Base-by-base conservation (phyloP, 306 rosid genomes). In the Inga leiocalycina region DNA sequence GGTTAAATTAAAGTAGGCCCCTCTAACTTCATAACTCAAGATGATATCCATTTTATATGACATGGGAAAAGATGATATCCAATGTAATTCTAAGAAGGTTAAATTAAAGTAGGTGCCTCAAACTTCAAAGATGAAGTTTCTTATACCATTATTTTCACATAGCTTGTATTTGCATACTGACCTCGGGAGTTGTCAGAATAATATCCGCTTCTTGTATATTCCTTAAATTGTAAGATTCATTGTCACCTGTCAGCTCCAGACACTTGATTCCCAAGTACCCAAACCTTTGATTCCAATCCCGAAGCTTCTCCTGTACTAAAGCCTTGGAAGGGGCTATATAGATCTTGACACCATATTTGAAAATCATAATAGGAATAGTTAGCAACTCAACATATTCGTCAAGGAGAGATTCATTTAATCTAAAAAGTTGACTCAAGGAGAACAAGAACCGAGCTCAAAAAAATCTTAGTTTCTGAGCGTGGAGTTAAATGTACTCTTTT, bases 251-350 rank as follows among this genome's bases (percentile, higher is more conserved):
- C 75, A 95, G 85, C 91, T 95, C 99, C 85, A 95, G 84, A 88
- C 99, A 92, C 82, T 65, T 83, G 86, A 93, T 82, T 51, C 98
- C 98, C 92, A 85, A 90, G 44, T 91, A 81, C 35, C 91, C 94
- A 56, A 91, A 92, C 86, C 92, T 95, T 85, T 91, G 93, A 85
- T 84, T 92, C 99, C 99, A 95, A 74, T 90, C 96, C 70, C 98
- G 97, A 82, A 95, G 88, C 81, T 95, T 95, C 91, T 95, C 99
- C 81, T 95, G 99, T 71, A 95, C 96, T 86, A 95, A 90, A 76
- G 99, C 99, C 92, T 95, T 95, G 32, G 99, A 92, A 76, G 99
- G 99, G 78, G 98, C 98, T 74, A 92, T 79, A 74, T 95, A 95
- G 85, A 95, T 87, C 99, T 95, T 79, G 83, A 83, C 79, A 80